These are phyloP conservation scores for Dunaliella sp. DNA, from an alignment of 139 green algal genomes.

Conservation along the genomic window DNA sequence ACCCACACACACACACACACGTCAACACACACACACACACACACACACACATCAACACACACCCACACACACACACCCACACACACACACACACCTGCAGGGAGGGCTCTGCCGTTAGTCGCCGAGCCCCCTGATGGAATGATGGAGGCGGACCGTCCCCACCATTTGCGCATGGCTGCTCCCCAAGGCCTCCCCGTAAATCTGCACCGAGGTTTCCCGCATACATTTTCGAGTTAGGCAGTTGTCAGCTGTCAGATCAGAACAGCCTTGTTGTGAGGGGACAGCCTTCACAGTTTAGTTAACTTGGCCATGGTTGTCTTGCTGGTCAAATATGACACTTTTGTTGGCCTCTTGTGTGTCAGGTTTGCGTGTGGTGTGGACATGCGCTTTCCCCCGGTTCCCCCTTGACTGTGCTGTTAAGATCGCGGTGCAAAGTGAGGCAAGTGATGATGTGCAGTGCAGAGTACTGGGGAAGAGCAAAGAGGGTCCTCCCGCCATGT, in stretches of 20 bases:
- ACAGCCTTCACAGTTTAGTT: not conserved
- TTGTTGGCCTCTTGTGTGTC: not conserved
- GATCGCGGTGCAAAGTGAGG: no score
- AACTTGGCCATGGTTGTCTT: not conserved
- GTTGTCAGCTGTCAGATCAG: no score
- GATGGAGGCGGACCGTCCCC: not conserved
- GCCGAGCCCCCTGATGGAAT: not conserved
- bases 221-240: no score
- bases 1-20: constrained; percentile 36
- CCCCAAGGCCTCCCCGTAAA: not conserved
- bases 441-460: no score
- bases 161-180: not conserved
- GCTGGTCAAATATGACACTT: no score
- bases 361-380: not conserved
- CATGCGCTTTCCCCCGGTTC: not conserved
- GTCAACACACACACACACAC: constrained; percentile 78
- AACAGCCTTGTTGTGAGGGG: no score
- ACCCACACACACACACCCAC: not conserved
- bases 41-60: constrained; percentile 53
- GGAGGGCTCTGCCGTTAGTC: not conserved
- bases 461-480: no score
- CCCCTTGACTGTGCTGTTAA: no score
- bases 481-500: no score
- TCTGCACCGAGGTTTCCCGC: not conserved
- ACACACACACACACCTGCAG: not conserved